phyloP scores from a whole-genome alignment of 2,329 filamentous ascomycete species.

The Trichoderma simmonsii region DNA sequence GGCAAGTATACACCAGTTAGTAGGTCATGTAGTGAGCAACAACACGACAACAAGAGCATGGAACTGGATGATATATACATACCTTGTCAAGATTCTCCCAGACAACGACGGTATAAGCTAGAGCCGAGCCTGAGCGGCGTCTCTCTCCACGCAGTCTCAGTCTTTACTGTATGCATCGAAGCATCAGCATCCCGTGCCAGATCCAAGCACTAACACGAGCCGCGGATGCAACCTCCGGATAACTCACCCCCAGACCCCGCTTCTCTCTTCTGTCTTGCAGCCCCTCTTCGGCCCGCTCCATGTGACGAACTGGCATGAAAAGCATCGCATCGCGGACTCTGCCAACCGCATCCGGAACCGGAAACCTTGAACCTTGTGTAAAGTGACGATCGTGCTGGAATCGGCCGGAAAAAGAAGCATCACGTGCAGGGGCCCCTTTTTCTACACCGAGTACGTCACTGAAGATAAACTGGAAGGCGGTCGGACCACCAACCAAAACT shows the following conservation, averaged over 20 bases:
- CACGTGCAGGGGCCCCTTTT: not conserved
- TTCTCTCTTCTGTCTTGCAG: not conserved
- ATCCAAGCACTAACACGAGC: not conserved
- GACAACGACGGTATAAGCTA: not conserved
- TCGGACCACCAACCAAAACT: not conserved
- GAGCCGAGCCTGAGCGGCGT: not conserved
- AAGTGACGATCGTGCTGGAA: not conserved
- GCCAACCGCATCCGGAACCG: not conserved
- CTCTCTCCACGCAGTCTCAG: not conserved
- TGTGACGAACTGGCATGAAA: not conserved
- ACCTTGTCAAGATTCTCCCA: not conserved
- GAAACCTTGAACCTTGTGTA: no score
- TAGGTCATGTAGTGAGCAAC: not conserved
- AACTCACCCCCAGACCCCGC: not conserved
- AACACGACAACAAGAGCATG: not conserved
- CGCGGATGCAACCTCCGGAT: slow-evolving; percentile 1
- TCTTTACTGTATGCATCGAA: not conserved
- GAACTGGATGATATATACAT: not conserved
- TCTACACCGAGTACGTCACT: not conserved
- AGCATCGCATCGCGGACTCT: not conserved
- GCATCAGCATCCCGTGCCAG: not conserved
- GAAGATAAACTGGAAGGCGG: not conserved
- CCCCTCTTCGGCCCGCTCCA: not conserved
- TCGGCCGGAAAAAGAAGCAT: not conserved
- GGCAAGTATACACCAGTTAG: not conserved